A percentile compares a stretch with the other conserved stretches of the same genome.
phyloP scores from a whole-genome alignment of 495 filamentous ascomycete genomes.

The Penicillium salamii region DNA sequence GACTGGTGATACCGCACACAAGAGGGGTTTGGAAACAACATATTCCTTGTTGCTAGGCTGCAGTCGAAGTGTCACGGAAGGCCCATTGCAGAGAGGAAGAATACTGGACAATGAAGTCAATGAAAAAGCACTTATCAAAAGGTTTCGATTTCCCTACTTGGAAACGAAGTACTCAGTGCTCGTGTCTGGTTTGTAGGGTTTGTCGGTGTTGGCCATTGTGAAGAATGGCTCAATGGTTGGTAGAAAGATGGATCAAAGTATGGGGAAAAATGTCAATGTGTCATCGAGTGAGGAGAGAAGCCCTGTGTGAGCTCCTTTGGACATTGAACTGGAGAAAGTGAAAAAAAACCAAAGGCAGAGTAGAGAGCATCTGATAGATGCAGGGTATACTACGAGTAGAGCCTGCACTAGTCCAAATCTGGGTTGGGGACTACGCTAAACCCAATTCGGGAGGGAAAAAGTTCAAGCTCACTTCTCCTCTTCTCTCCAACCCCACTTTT shows the following conservation, averaged over 20 bases:
- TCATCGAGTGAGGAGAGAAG: no score
- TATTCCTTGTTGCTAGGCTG: slow-evolving; percentile 17
- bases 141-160: neutral
- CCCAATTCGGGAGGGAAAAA: slow-evolving; percentile 21
- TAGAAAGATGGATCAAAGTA: no score
- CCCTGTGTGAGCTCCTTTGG: no score
- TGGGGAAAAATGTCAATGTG: no score
- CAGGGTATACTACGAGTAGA: no score
- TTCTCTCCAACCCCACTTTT: slow-evolving; percentile 1
- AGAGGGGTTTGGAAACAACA: slow-evolving; percentile 20
- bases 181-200: no score
- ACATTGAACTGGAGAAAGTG: no score
- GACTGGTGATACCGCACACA: slow-evolving; percentile 22
- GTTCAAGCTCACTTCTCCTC: slow-evolving; percentile 12
- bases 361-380: no score
- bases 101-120: slow-evolving; percentile 1
- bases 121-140: neutral
- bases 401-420: slow-evolving; percentile 8
- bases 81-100: slow-evolving; percentile 6
- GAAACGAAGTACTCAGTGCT: slow-evolving; percentile 3
- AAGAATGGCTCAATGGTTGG: no score
- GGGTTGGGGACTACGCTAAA: slow-evolving; percentile 21
- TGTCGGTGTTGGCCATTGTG: no score
- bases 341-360: no score
- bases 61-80: slow-evolving; percentile 5